Evolutionary conservation across 192 early-diverging fungal genomes (phyloP), one percentile per base, ranked within the genome.

Genomic region (Allomyces macrogynus): DNA sequence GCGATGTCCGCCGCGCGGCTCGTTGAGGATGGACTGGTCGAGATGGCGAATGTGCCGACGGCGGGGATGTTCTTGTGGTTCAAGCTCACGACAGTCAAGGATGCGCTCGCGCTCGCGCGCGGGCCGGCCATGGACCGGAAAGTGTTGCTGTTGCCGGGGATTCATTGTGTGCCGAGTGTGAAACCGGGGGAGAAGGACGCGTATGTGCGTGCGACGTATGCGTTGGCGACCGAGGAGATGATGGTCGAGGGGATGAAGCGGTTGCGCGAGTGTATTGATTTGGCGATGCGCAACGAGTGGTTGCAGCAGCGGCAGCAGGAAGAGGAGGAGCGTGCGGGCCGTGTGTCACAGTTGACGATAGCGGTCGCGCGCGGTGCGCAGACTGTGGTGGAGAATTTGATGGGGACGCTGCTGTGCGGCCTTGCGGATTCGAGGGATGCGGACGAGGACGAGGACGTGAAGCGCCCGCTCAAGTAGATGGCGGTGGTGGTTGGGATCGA

Each of bases 21-120:
- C 43, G 71, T 97, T 62, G 72, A 68, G 61, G 24, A 44, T 23
- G 82, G 80, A 9, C 67, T 74, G 43, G 82, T 81, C 7, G 77
- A 81, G 24, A 86, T 81, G 70, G 67, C 73, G 7, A 40, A 40
- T 0, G 73, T 80, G 8, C 87, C 86, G 0, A 66, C 77, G 16
- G 80, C 82, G 18, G 88, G 91, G 24, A 93, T 93, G 91, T 95
- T 97, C 74, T 71, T 92, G 60, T 97, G 94, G 94, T 73, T 90
- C 66, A 74, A 78, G 1, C 66, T 85, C 18, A 65, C 81, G 62
- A 62, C 80, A 40, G 69, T 68, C 43, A 27, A 71, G n/a, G 67
- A 76, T 32, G 8, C 32, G 32, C 7, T 40, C 5, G 32, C 32
- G 32, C 40, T 67, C 18, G 67, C 74, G 44, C 72, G 71, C 20